Evolutionary conservation across 805 yeast genomes (phyloP).

Genomic region (Teunomyces gatunensis): DNA sequence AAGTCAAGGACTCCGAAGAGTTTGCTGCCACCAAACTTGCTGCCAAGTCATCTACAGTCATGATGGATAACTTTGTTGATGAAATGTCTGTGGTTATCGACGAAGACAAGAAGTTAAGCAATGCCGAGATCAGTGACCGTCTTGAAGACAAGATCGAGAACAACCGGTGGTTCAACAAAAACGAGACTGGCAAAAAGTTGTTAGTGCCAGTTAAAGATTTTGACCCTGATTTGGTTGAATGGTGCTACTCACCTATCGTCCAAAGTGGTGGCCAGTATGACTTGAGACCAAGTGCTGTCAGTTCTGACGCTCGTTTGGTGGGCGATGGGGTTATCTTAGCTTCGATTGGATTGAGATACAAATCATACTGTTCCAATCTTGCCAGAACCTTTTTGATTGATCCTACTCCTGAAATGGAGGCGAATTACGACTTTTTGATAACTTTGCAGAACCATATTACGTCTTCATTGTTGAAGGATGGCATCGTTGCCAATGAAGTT

Average conservation of each 20-base stretch:
- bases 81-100: conserved; percentile 87
- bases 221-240: conserved; percentile 75
- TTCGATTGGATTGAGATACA: conserved; percentile 83
- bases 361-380: conserved; percentile 82
- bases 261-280: conserved; percentile 88
- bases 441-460: conserved; percentile 68
- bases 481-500: conserved; percentile 62
- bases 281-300: conserved; percentile 77
- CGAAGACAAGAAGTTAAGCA: conserved; percentile 75
- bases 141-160: conserved; percentile 77
- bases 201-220: conserved; percentile 55
- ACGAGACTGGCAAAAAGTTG: conserved; percentile 53
- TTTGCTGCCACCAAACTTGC: conserved; percentile 64
- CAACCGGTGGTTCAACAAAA: conserved; percentile 63
- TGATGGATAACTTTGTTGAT: conserved; percentile 81
- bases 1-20: conserved; percentile 78
- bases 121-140: conserved; percentile 67
- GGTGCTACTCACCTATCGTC: conserved; percentile 91
- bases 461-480: conserved; percentile 55
- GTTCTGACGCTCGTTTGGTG: conserved; percentile 59
- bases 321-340: conserved; percentile 78
- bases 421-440: conserved; percentile 73
- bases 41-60: conserved; percentile 68
- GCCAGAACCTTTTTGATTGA: conserved; percentile 88
- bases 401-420: conserved; percentile 76